Evolutionary conservation across 768 basidiomycete genomes (phyloP).

Genomic region (Terana coerulea): DNA sequence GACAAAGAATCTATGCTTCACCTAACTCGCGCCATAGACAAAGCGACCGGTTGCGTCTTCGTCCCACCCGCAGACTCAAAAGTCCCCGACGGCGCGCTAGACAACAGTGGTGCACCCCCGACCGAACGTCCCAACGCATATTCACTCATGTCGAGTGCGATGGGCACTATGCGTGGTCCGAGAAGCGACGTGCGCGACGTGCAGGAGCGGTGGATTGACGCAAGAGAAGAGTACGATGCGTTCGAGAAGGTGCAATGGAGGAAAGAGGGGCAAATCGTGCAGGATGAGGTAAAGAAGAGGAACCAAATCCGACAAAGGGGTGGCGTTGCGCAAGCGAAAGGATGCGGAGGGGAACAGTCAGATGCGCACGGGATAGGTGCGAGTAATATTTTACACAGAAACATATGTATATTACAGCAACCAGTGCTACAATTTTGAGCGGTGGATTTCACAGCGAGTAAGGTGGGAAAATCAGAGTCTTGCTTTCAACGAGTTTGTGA

Average conservation of each 20-base stretch:
- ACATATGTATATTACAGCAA: too few relatives aligned
- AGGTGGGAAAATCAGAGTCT: too few relatives aligned
- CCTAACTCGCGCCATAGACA: constrained; percentile 79
- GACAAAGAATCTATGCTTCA: constrained; percentile 96
- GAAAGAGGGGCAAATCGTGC: constrained; percentile 59
- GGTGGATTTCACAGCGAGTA: too few relatives aligned
- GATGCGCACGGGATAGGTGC: neutral
- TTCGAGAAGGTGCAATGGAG: constrained; percentile 77
- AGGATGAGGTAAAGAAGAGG: constrained; percentile 35
- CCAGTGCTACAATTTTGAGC: too few relatives aligned
- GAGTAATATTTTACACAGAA: neutral
- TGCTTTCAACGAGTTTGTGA: too few relatives aligned
- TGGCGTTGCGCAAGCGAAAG: neutral
- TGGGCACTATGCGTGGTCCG: constrained; percentile 47
- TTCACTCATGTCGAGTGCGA: constrained; percentile 64
- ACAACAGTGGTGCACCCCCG: constrained; percentile 32
- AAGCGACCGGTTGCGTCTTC: constrained; percentile 90
- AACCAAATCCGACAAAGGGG: constrained; percentile 20
- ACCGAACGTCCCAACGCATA: constrained; percentile 59
- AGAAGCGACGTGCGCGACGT: constrained; percentile 65
- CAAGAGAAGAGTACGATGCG: constrained; percentile 76
- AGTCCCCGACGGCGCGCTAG: constrained; percentile 30
- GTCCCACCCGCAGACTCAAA: constrained; percentile 47
- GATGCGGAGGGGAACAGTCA: neutral
- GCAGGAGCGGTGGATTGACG: constrained; percentile 94